Base-by-base conservation (phyloP, 2,329 filamentous ascomycete species). In the Alternaria sp. region DNA sequence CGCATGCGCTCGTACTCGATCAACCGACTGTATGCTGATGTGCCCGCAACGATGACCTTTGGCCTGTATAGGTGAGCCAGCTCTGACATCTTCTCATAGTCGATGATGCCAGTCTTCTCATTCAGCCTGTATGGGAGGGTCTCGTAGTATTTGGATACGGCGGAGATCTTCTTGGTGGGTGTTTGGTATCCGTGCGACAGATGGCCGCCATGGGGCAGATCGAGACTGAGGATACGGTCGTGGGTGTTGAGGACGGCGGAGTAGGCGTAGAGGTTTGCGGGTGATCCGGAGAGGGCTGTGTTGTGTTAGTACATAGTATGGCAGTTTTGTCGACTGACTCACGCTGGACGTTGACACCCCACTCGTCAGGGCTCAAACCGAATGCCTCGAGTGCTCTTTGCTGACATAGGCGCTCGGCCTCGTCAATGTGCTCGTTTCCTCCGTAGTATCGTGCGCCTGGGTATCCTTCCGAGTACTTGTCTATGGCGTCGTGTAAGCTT, bases 381-480 rank as follows among this genome's bases (percentile, higher is more conserved):
- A 98, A 99, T 63, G 94, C 91, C 84, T 93, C 88, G 68, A 99
- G 91, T 71, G 96, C 96, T 84, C 96, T 92, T 82, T 89, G 87
- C 87, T 99, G 96, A 88, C 96, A 99, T 65, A 96, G 91, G 72
- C 92, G 88, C 88, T 99, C 96, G 77, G 97, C 94, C 83, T 93
- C 87, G 83, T 99, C 96, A 73, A 99, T 99, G 88, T 96, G 93
- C 87, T 99, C 92, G 87, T 99, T 99, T 79, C 96, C 96, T 80
- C 96, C 96, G 79, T 99, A 99, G 89, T 99, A 99, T 83, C 96
- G 91, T 76, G 96, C 96, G 81, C 96, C 96, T 72, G 96, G 96
- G 83, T 97, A 97, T 71, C 96, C 96, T 87, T 99, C 96, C 18
- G 94, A 97, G 89, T 99, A 99, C 87, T 99, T 99, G 89, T 99